Evolutionary conservation across 331 rosid species (phyloP).

Genomic region (Erythrophleum ivorense): DNA sequence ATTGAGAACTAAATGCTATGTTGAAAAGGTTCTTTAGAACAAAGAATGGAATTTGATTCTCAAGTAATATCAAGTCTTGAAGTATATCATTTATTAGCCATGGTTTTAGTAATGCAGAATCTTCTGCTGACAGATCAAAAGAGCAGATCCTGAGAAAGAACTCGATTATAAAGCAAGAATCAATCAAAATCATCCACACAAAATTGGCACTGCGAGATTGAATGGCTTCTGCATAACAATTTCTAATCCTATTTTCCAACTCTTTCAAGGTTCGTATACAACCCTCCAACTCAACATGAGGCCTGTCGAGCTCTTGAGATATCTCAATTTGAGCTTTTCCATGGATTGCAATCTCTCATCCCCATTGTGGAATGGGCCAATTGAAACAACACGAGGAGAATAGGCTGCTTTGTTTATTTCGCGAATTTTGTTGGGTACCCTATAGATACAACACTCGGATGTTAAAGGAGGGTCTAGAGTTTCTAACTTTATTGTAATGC

Average conservation of each 20-base stretch:
- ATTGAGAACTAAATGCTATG: too few species aligned
- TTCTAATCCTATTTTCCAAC: slow-evolving; percentile 19
- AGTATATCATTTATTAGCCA: too few species aligned
- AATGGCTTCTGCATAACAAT: slow-evolving; percentile 36
- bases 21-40: too few species aligned
- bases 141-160: not conserved
- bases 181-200: slow-evolving; percentile 35
- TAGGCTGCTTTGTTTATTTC: not conserved
- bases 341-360: not conserved
- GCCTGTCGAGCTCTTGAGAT: slow-evolving; percentile 40
- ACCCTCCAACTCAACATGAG: slow-evolving; percentile 8
- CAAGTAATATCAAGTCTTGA: too few species aligned
- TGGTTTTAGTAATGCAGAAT: too few species aligned
- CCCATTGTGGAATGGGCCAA: not conserved
- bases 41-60: too few species aligned
- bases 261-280: slow-evolving; percentile 27
- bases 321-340: slow-evolving; percentile 31
- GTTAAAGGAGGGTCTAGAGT: not conserved
- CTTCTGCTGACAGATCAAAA: too few species aligned
- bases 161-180: slow-evolving; percentile 41
- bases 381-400: not conserved
- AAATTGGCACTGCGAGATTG: slow-evolving; percentile 24
- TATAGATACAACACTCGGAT: not conserved
- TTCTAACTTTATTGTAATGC: not conserved
- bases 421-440: not conserved